Evolutionary conservation across 2,329 filamentous ascomycete species (phyloP), one percentile per base, ranked within the genome.

Genomic region (Didymella pomorum): DNA sequence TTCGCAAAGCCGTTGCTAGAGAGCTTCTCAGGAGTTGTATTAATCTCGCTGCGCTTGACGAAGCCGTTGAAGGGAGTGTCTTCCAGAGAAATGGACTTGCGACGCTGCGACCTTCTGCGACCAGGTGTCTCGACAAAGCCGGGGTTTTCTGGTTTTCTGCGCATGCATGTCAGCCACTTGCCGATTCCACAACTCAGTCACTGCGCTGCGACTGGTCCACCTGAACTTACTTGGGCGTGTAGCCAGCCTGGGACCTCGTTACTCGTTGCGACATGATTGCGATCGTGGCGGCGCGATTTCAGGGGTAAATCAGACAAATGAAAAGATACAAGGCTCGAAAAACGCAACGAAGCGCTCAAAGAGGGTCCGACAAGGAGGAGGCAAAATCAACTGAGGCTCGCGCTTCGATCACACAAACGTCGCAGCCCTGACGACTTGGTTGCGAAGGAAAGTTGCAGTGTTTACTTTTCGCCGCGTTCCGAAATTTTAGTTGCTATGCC

Each of bases 51-150:
- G 49, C 4, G 63, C 54, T 64, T 65, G 28, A 62, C 29, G n/a
- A 67, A 60, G 16, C 63, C 63, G 16, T 75, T 71, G 43, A 73
- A 74, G 48, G 60, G 61, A 28, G 44, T 33, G 28, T 59, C 62
- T 11, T 72, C 62, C 16, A 69, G 62, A 33, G 69, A 57, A 23
- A 72, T 65, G 23, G 79, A 80, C 64, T 79, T 81, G 71, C 81
- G 78, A 23, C 52, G 65, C 55, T 78, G 73, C 58, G 78, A 78
- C 60, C 73, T 76, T 49, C 71, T 76, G 54, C 77, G 76, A 45
- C 79, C 79, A 10, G 81, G 81, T 11, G 80, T 83, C 62, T 82
- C 81, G 62, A 83, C 80, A 62, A 80, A 81, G 60, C 79, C 81
- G 43, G 76, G 75, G 71, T 79, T 69, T 66, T 73, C 59, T 65